Conservation (phyloP, 2,329 filamentous ascomycete genomes). For the Ophiostoma triangulosporum region DNA sequence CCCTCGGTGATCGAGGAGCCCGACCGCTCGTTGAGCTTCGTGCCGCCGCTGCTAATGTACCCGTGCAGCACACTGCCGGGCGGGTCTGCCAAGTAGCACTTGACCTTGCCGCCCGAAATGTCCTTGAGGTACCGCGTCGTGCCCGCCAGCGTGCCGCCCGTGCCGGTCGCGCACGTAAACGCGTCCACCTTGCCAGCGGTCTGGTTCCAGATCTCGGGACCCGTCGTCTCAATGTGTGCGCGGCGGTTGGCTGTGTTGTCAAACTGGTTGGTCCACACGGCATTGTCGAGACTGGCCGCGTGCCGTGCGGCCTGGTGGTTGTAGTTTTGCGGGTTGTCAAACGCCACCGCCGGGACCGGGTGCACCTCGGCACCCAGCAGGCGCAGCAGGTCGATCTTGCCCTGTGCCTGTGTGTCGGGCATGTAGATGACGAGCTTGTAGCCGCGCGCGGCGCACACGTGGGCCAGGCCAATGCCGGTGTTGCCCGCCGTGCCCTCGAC, state of each 20-base stretch:
- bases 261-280: conserved; percentile 98
- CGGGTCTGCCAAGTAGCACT: conserved; percentile 83
- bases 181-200: conserved; percentile 76
- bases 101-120: conserved; percentile 61
- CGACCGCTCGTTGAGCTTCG: conserved; percentile 59
- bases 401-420: conserved; percentile 96
- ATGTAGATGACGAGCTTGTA: conserved; percentile 98
- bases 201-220: conserved; percentile 94
- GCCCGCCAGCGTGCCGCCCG: conserved; percentile 81
- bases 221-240: conserved; percentile 92
- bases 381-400: conserved; percentile 87
- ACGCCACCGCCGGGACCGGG: conserved; percentile 88
- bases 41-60: conserved; percentile 72
- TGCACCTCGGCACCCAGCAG: conserved; percentile 90
- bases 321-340: conserved; percentile 92
- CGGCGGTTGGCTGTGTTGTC: conserved; percentile 90
- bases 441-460: conserved; percentile 83
- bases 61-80: conserved; percentile 87
- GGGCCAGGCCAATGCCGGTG: conserved; percentile 92
- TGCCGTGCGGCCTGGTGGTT: conserved; percentile 90
- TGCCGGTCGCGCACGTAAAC: conserved; percentile 91
- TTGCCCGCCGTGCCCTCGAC: conserved; percentile 96
- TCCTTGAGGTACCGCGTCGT: conserved; percentile 83
- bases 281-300: conserved; percentile 73
- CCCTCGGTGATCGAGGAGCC: conserved; percentile 94